Evolutionary conservation across 176 grass and related monocot species (phyloP).

Genomic region (barley (Hordeum vulgare)): MorexV3_pseudomolecules_assembly NC_058523.1:378323619-378324118

Average conservation of each 20-base stretch:
- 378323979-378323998: neutral
- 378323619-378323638: neutral
- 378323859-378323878: neutral
- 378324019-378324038: too few relatives aligned
- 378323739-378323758: neutral
- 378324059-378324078: neutral
- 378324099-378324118: conserved; percentile 32
- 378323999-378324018: neutral
- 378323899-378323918: neutral
- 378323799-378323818: neutral
- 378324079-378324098: conserved; percentile 33
- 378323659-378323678: neutral
- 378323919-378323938: neutral
- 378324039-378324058: neutral
- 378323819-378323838: neutral
- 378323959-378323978: neutral
- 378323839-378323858: neutral
- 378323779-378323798: neutral
- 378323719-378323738: neutral
- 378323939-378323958: neutral
- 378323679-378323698: neutral
- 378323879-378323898: neutral
- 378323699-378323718: neutral
- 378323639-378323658: neutral
- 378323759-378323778: neutral